Percentiles rank a stretch among this genome's conserved stretches.
Conservation (phyloP, 371 early-diverging fungal species). For the Rhizopus sp. region DNA sequence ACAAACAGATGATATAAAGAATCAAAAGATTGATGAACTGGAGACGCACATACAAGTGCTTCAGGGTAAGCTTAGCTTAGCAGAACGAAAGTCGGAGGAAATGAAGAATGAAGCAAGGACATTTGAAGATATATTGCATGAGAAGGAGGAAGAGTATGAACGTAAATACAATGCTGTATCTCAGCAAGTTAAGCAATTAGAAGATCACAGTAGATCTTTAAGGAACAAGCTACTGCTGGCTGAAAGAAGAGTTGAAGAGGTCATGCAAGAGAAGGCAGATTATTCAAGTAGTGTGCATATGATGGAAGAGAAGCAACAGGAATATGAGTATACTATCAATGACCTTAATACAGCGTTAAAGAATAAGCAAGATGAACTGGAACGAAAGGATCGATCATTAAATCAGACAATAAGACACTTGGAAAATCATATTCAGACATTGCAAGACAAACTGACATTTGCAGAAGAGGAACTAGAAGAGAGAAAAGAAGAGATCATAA, state of each 20-base stretch:
- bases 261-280: neutral
- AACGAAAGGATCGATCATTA: neutral
- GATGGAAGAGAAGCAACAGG: slow-evolving; percentile 1
- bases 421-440: neutral
- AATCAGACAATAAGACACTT: neutral
- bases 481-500: neutral
- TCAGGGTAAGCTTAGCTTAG: slow-evolving; percentile 1
- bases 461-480: slow-evolving; percentile 4
- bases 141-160: slow-evolving; percentile 10
- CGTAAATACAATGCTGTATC: slow-evolving; percentile 4
- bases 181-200: neutral
- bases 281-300: neutral
- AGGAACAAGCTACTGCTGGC: neutral
- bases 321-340: neutral
- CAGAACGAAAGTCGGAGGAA: slow-evolving; percentile 14
- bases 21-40: slow-evolving; percentile 9
- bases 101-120: neutral
- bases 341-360: neutral
- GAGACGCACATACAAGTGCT: slow-evolving; percentile 6
- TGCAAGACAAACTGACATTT: neutral
- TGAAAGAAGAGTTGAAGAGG: slow-evolving; percentile 7
- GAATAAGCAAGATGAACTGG: slow-evolving; percentile 2
- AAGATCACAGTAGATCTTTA: slow-evolving; percentile 1
- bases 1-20: neutral
- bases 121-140: slow-evolving; percentile 5